phyloP scores from a whole-genome alignment of 1,284 basidiomycete genomes.

The Porodaedalea pini region DNA sequence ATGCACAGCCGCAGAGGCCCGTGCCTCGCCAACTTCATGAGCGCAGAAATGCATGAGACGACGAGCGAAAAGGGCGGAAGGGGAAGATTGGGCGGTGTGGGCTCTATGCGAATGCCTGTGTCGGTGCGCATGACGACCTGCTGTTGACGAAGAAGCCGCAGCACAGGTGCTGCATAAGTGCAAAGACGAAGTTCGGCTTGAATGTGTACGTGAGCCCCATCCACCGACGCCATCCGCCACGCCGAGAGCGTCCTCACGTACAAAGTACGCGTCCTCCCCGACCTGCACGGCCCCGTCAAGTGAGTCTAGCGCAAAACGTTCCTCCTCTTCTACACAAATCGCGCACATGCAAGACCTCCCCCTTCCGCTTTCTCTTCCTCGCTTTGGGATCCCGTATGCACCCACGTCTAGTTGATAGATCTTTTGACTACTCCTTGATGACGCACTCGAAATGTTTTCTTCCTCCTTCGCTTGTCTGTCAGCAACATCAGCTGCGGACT shows the following conservation, averaged over 20 bases:
- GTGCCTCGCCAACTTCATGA: constrained; percentile 36
- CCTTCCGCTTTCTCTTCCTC: constrained; percentile 20
- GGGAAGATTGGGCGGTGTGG: constrained; percentile 40
- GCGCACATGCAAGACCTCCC: constrained; percentile 29
- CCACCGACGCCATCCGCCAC: constrained; percentile 90
- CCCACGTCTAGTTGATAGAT: constrained; percentile 63
- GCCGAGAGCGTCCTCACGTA: constrained; percentile 78
- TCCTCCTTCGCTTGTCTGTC: constrained; percentile 2
- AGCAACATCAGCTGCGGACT: background rate
- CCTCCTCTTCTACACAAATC: constrained; percentile 31
- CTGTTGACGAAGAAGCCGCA: constrained; percentile 6
- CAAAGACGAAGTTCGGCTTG: background rate
- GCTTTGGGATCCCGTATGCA: constrained; percentile 67
- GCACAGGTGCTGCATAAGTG: constrained; percentile 15
- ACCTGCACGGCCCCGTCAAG: constrained; percentile 63
- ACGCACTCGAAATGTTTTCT: background rate
- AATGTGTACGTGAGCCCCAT: constrained; percentile 52
- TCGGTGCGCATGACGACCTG: background rate
- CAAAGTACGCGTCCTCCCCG: constrained; percentile 85
- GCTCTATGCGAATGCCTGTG: constrained; percentile 13
- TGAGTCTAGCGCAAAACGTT: constrained; percentile 28
- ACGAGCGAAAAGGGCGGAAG: constrained; percentile 79
- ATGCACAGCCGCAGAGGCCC: background rate
- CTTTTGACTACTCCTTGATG: background rate
- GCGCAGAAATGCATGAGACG: constrained; percentile 85